These are phyloP conservation scores for Hebeloma cylindrosporum DNA, from an alignment of 768 basidiomycete genomes.

Conservation along the genomic window DNA sequence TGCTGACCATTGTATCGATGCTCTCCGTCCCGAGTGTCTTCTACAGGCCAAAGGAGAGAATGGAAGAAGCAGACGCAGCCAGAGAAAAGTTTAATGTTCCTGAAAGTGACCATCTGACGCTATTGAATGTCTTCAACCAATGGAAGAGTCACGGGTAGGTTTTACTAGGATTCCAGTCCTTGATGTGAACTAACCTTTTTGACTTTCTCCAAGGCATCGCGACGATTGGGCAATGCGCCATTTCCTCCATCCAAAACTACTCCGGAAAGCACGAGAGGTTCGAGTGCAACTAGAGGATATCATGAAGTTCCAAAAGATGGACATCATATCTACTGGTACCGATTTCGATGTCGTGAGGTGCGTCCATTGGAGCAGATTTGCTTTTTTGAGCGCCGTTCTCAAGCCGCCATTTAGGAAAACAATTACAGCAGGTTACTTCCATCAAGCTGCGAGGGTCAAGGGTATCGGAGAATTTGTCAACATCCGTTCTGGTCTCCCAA, in stretches of 20 bases:
- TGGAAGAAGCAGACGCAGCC: slow-evolving; percentile 97
- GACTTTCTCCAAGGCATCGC: no score
- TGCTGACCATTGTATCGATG: slow-evolving; percentile 99
- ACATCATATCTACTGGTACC: slow-evolving; percentile 85
- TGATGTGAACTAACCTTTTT: slow-evolving; percentile 6
- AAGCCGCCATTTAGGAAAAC: slow-evolving; percentile 65
- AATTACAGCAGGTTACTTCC: slow-evolving; percentile 97
- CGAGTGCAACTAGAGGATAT: slow-evolving; percentile 96
- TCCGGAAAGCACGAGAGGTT: slow-evolving; percentile 94
- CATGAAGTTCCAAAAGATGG: slow-evolving; percentile 99
- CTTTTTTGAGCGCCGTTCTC: slow-evolving; percentile 2
- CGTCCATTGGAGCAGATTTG: slow-evolving; percentile 2
- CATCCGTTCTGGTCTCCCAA: slow-evolving; percentile 91
- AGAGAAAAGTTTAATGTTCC: slow-evolving; percentile 98
- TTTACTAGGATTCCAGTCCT: slow-evolving; percentile 5
- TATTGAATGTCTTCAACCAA: slow-evolving; percentile 95
- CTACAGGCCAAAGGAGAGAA: slow-evolving; percentile 94
- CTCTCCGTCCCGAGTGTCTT: slow-evolving; percentile 97
- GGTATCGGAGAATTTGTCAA: slow-evolving; percentile 99
- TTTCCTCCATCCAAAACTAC: slow-evolving; percentile 94
- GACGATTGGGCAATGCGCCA: slow-evolving; percentile 96
- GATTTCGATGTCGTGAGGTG: slow-evolving; percentile 89
- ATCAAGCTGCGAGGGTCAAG: slow-evolving; percentile 97
- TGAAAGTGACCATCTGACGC: slow-evolving; percentile 94
- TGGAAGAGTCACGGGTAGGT: slow-evolving; percentile 94